phyloP scores from a whole-genome alignment of 495 filamentous ascomycete species.

The Neurospora sp. region DNA sequence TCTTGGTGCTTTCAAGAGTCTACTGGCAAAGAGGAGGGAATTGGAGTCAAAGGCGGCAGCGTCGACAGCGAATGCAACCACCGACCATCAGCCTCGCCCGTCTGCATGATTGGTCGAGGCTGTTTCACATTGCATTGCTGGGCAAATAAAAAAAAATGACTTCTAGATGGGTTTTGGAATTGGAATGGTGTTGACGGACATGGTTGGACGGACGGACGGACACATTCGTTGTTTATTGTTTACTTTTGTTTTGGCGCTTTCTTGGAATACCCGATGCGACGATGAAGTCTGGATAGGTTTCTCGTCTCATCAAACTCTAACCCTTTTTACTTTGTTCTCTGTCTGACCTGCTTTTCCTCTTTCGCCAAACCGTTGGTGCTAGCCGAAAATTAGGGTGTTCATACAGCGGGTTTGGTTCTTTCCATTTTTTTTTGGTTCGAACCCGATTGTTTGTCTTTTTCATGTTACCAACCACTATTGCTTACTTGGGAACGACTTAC shows the following conservation, averaged over 20 bases:
- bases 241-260: neutral
- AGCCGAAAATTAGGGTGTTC: neutral
- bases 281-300: neutral
- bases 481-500: neutral
- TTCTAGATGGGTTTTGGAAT: neutral
- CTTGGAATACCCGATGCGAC: neutral
- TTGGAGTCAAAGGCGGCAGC: conserved; percentile 33
- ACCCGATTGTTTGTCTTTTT: neutral
- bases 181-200: neutral
- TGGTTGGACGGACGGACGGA: neutral
- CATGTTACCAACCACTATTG: neutral
- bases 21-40: conserved; percentile 61
- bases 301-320: neutral
- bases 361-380: neutral
- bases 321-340: neutral
- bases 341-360: neutral
- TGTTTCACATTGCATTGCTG: neutral
- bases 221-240: neutral
- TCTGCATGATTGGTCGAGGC: neutral
- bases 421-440: neutral
- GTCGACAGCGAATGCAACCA: conserved; percentile 8
- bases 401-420: neutral
- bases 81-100: neutral
- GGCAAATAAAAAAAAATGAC: neutral
- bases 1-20: conserved; percentile 83